Evolutionary conservation across 1,139 yeast species (phyloP).

Genomic region (Saccharomyces hybrid): DNA sequence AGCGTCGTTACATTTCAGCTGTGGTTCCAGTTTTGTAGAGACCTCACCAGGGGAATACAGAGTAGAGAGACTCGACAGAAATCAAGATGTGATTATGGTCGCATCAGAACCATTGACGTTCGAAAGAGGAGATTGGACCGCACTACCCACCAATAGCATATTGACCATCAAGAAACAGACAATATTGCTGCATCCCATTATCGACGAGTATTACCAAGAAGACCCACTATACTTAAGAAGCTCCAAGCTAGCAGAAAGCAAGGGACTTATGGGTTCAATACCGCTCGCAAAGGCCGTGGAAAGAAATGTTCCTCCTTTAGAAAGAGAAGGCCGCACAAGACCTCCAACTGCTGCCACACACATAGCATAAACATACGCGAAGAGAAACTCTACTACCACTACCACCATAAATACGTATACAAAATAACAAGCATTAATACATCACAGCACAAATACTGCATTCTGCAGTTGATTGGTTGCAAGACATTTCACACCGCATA

Average conservation of each 20-base stretch:
- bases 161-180: conserved; percentile 81
- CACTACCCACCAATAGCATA: conserved; percentile 87
- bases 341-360: conserved; percentile 16
- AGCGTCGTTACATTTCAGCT: conserved; percentile 88
- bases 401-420: conserved; percentile 8
- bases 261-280: conserved; percentile 81
- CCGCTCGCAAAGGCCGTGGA: conserved; percentile 46
- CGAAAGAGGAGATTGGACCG: conserved; percentile 95
- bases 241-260: conserved; percentile 75
- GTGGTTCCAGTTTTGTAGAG: conserved; percentile 87
- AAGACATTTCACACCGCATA: too few relatives aligned
- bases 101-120: conserved; percentile 95
- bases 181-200: conserved; percentile 81
- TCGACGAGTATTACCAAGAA: conserved; percentile 78
- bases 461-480: too few relatives aligned
- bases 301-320: conserved; percentile 71
- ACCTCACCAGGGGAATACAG: conserved; percentile 83
- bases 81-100: conserved; percentile 91
- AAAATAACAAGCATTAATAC: background rate
- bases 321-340: conserved; percentile 68
- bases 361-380: conserved; percentile 5
- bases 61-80: conserved; percentile 88
- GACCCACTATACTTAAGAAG: conserved; percentile 64
- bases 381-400: conserved; percentile 14
- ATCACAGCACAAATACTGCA: background rate